Percentiles rank a stretch among this genome's conserved stretches.
These are phyloP conservation scores for Boletellus emodensis DNA, from an alignment of 768 basidiomycete genomes.

Conservation along the genomic window DNA sequence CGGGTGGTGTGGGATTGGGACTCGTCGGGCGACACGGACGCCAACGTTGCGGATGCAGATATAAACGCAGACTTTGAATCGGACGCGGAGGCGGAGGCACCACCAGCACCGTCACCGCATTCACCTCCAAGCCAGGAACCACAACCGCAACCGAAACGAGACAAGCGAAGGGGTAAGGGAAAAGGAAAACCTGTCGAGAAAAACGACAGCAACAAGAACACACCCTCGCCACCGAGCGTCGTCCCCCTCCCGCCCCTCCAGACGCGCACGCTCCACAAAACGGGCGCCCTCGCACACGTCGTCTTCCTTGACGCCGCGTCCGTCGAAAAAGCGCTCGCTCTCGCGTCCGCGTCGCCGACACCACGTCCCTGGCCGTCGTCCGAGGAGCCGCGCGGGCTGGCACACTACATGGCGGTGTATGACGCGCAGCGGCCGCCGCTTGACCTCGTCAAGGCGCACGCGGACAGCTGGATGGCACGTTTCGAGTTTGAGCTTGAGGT, in stretches of 20 bases:
- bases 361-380: slow-evolving; percentile 62
- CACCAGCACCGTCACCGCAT: background rate
- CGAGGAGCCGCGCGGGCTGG: slow-evolving; percentile 62
- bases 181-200: slow-evolving; percentile 22
- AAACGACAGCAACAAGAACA: too few relatives aligned
- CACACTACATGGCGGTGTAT: slow-evolving; percentile 67
- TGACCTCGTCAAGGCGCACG: slow-evolving; percentile 68
- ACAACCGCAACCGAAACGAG: slow-evolving; percentile 29
- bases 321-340: slow-evolving; percentile 57
- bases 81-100: slow-evolving; percentile 26
- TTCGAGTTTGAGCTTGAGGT: slow-evolving; percentile 54
- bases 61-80: slow-evolving; percentile 31
- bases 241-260: slow-evolving; percentile 53
- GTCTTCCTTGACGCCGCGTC: slow-evolving; percentile 70
- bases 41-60: slow-evolving; percentile 6
- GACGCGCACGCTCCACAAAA: slow-evolving; percentile 55
- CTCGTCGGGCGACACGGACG: slow-evolving; percentile 21
- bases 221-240: slow-evolving; percentile 43
- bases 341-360: slow-evolving; percentile 35
- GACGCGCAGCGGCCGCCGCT: slow-evolving; percentile 71
- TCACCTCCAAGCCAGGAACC: background rate
- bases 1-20: slow-evolving; percentile 61
- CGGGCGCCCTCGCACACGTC: slow-evolving; percentile 70
- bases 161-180: too few relatives aligned
- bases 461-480: slow-evolving; percentile 70